These are phyloP conservation scores for Fraxinus cuspidata DNA, from an alignment of 257 asterid genomes.

Conservation along the genomic window DNA sequence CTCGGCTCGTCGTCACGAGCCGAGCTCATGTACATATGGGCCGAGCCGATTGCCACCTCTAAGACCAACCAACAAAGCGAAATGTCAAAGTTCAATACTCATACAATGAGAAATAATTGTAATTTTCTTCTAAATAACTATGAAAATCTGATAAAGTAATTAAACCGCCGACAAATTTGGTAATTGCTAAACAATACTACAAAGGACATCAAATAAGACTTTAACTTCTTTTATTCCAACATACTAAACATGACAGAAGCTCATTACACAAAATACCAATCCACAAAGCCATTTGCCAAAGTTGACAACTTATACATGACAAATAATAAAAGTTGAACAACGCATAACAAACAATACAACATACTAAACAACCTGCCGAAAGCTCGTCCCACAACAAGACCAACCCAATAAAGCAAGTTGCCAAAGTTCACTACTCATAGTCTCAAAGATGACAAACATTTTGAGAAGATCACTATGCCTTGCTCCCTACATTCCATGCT, in stretches of 20 bases:
- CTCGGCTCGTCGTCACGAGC: too few relatives aligned
- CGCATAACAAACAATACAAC: background rate
- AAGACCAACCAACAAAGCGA: too few relatives aligned
- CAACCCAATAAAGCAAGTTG: background rate
- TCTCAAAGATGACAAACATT: background rate
- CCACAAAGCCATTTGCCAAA: background rate
- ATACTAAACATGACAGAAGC: background rate
- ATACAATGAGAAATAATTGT: too few relatives aligned
- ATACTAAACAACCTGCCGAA: background rate
- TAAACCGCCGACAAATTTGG: too few relatives aligned
- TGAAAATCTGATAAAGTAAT: too few relatives aligned
- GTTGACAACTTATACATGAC: background rate
- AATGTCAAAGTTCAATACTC: too few relatives aligned
- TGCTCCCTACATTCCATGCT: conserved; percentile 33
- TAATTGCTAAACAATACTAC: background rate
- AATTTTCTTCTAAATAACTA: too few relatives aligned
- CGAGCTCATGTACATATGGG: too few relatives aligned
- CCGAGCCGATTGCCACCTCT: too few relatives aligned
- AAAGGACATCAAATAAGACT: background rate
- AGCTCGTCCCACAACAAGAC: background rate
- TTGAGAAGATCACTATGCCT: conserved; percentile 8
- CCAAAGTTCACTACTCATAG: background rate
- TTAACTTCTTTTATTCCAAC: background rate
- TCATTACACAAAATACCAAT: background rate
- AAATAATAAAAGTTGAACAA: background rate